phyloP scores from a whole-genome alignment of 306 rosid genomes.

The Pueraria montana region DNA sequence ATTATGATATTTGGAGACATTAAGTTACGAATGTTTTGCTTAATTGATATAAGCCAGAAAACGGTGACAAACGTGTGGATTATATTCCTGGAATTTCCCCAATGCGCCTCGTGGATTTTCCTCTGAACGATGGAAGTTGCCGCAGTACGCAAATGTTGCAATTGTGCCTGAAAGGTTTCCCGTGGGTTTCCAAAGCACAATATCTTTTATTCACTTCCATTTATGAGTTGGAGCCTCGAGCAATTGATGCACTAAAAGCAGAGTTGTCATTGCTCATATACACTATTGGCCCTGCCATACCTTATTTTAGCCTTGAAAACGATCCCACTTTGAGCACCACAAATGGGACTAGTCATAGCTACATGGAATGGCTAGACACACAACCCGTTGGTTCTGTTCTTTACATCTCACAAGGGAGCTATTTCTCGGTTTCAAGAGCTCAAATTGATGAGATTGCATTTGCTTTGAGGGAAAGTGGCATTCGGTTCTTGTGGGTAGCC shows the following conservation, averaged over 20 bases:
- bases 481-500: constrained; percentile 45
- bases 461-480: constrained; percentile 46
- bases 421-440: constrained; percentile 45
- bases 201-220: constrained; percentile 54
- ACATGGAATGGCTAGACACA: constrained; percentile 57
- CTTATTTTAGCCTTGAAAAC: constrained; percentile 29
- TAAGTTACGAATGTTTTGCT: neutral
- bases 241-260: constrained; percentile 48
- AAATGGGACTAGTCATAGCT: neutral
- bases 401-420: constrained; percentile 62
- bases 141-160: neutral
- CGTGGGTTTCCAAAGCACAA: constrained; percentile 45
- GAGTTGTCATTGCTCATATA: constrained; percentile 44
- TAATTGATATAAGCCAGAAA: constrained; percentile 22
- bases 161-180: constrained; percentile 9
- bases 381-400: constrained; percentile 57
- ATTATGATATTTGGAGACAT: neutral
- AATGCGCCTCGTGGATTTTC: constrained; percentile 55
- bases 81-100: constrained; percentile 63
- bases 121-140: constrained; percentile 11
- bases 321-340: neutral
- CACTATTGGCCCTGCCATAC: constrained; percentile 57
- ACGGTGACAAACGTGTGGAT: constrained; percentile 52
- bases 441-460: constrained; percentile 55
- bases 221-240: constrained; percentile 57